Evolutionary conservation across 352 stramenopile genomes (phyloP).

Genomic region (Albugo laibachii): DNA sequence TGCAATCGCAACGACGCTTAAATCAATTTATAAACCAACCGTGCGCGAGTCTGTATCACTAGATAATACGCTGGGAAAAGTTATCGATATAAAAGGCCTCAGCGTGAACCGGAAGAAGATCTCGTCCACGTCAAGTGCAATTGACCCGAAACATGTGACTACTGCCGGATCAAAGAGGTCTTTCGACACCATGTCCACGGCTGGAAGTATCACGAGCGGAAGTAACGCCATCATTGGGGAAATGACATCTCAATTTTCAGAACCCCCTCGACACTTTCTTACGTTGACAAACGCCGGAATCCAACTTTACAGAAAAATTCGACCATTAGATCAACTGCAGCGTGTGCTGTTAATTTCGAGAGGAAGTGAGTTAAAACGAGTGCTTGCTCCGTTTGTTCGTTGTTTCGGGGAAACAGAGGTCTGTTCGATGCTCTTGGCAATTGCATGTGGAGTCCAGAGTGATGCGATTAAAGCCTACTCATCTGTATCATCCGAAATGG

Average conservation of each 20-base stretch:
- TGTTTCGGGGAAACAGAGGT: conserved; percentile 73
- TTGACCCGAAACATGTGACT: not conserved
- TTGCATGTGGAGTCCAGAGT: conserved; percentile 68
- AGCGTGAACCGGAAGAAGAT: conserved; percentile 1
- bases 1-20: conserved; percentile 41
- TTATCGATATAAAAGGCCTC: conserved; percentile 62
- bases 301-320: conserved; percentile 81
- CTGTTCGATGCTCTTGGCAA: conserved; percentile 73
- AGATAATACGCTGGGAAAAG: conserved; percentile 62
- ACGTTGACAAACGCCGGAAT: conserved; percentile 71
- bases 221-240: conserved; percentile 32
- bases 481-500: not conserved
- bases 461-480: conserved; percentile 21
- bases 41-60: conserved; percentile 58
- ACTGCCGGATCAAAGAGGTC: conserved; percentile 27
- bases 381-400: conserved; percentile 50
- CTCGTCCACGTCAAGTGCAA: not conserved
- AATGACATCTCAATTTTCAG: conserved; percentile 70
- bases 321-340: conserved; percentile 75
- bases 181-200: conserved; percentile 54
- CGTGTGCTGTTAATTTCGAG: conserved; percentile 41
- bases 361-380: conserved; percentile 42
- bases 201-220: conserved; percentile 1
- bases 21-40: conserved; percentile 36
- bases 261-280: conserved; percentile 64